phyloP scores from a whole-genome alignment of 208 protist genomes.

The Blastocrithidia nonstop region DNA sequence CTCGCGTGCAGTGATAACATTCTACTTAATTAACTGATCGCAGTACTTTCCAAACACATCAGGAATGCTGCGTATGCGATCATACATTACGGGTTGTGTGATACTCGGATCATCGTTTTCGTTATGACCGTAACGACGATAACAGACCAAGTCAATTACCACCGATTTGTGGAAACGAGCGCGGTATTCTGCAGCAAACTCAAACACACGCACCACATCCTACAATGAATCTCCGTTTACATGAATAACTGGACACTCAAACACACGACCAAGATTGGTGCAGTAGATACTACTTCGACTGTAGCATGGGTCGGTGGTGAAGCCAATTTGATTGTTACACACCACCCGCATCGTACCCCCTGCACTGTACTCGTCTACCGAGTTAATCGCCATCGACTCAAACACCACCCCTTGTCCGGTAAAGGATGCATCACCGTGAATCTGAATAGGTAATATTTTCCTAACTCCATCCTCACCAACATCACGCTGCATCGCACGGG shows the following conservation, averaged over 20 bases:
- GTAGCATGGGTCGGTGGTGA: constrained; percentile 95
- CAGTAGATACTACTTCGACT: constrained; percentile 94
- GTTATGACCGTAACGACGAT: constrained; percentile 94
- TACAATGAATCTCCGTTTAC: constrained; percentile 96
- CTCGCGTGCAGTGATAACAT: constrained; percentile 54
- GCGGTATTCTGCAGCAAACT: constrained; percentile 88
- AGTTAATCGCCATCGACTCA: constrained; percentile 92
- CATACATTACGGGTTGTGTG: constrained; percentile 96
- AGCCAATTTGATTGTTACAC: constrained; percentile 98
- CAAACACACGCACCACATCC: constrained; percentile 83
- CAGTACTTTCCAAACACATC: constrained; percentile 80
- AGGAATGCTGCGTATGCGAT: constrained; percentile 70
- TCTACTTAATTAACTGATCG: constrained; percentile 56
- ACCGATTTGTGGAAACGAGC: constrained; percentile 88
- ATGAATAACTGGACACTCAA: constrained; percentile 93
- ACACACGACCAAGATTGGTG: constrained; percentile 93
- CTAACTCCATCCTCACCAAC: constrained; percentile 14
- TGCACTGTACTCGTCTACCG: constrained; percentile 86
- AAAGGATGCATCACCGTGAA: constrained; percentile 98
- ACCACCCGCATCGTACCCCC: constrained; percentile 97
- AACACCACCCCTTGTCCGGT: constrained; percentile 95
- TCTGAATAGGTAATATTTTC: constrained; percentile 80
- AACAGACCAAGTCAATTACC: constrained; percentile 96
- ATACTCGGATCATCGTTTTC: constrained; percentile 97
- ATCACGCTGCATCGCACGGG: constrained; percentile 87